Conservation (phyloP, 768 basidiomycete genomes). For the Pleurotus platypus region DNA sequence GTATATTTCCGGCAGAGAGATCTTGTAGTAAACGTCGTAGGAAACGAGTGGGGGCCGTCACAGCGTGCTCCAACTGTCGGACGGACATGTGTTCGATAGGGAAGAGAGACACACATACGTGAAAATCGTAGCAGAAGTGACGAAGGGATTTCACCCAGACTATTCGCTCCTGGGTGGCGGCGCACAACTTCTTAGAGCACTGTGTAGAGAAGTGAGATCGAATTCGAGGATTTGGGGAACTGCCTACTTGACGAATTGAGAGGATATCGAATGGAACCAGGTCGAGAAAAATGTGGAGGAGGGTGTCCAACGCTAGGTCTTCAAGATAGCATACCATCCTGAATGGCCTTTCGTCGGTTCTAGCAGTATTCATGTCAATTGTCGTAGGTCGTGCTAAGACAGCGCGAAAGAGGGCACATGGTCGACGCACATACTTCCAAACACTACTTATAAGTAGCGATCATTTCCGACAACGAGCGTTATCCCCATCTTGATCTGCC, state of each 20-base stretch:
- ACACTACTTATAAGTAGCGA: conserved; percentile 8
- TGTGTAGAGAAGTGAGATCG: conserved; percentile 6
- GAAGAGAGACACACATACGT: conserved; percentile 18
- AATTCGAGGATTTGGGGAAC: too few relatives aligned
- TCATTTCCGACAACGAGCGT: conserved; percentile 7
- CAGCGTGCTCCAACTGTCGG: conserved; percentile 22
- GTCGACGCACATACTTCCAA: conserved; percentile 7
- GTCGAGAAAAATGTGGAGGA: conserved; percentile 6
- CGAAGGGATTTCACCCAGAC: conserved; percentile 25
- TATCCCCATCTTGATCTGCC: conserved; percentile 7
- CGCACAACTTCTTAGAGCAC: conserved; percentile 20
- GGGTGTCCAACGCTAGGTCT: conserved; percentile 2
- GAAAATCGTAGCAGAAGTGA: conserved; percentile 16
- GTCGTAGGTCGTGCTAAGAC: background rate
- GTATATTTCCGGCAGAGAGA: background rate
- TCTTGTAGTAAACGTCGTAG: conserved; percentile 6
- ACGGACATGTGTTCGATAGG: conserved; percentile 22
- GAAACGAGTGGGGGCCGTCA: conserved; percentile 20
- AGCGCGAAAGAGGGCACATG: conserved; percentile 2
- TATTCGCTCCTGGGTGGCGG: conserved; percentile 16
- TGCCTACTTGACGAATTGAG: conserved; percentile 4
- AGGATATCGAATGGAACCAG: conserved; percentile 4
- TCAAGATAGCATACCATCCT: conserved; percentile 4
- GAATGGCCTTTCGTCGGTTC: background rate
- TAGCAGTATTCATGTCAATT: background rate